These are phyloP conservation scores for Solanum chacoense DNA, from an alignment of 305 asterid genomes.

Conservation along the genomic window DNA sequence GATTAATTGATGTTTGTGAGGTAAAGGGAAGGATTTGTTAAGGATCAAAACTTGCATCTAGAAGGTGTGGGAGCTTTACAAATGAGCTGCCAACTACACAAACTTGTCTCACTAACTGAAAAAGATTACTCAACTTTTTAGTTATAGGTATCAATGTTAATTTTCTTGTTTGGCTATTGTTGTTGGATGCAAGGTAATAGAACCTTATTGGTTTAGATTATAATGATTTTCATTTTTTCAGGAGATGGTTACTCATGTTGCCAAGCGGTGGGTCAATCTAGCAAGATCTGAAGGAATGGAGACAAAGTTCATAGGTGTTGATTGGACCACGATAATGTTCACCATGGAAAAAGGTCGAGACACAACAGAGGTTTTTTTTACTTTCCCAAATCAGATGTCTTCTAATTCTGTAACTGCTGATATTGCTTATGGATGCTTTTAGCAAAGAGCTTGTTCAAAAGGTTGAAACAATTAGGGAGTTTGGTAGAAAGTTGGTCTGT, in stretches of 20 bases:
- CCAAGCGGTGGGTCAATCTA: conserved; percentile 66
- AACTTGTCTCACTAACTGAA: neutral
- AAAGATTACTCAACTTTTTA: neutral
- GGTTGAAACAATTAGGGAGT: neutral
- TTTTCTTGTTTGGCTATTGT: neutral
- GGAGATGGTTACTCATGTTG: conserved; percentile 59
- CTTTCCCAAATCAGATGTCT: neutral
- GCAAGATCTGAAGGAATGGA: conserved; percentile 73
- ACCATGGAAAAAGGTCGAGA: conserved; percentile 84
- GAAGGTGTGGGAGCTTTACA: neutral
- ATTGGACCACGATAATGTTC: conserved; percentile 74
- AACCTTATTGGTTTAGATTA: neutral
- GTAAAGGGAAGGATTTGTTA: neutral
- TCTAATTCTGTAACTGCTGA: neutral
- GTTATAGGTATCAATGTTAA: neutral
- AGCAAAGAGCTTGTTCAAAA: neutral
- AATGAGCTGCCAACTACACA: neutral
- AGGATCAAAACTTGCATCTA: neutral
- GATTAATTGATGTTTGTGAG: neutral
- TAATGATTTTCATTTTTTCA: conserved; percentile 26
- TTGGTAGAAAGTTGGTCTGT: neutral
- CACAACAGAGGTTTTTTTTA: conserved; percentile 48
- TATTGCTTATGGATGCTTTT: neutral
- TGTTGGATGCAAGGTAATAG: neutral
- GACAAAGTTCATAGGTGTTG: conserved; percentile 65